phyloP scores from a whole-genome alignment of 805 yeast genomes.

The Candida khao-thaluensis region DNA sequence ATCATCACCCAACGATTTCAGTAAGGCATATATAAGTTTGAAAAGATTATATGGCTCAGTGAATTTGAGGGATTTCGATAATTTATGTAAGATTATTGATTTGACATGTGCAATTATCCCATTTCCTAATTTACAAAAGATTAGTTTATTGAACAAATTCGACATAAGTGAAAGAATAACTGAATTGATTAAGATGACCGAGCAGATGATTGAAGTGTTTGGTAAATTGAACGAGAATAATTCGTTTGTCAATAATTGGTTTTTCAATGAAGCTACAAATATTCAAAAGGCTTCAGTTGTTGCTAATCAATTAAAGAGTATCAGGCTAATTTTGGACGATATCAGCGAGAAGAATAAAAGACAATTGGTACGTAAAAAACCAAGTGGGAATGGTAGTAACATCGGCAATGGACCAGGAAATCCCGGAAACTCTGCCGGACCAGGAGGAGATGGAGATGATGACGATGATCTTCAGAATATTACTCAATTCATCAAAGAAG shows the following conservation, averaged over 20 bases:
- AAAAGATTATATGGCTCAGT: constrained; percentile 34
- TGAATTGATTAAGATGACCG: constrained; percentile 30
- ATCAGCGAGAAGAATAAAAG: constrained; percentile 30
- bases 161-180: constrained; percentile 33
- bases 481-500: constrained; percentile 35
- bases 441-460: constrained; percentile 43
- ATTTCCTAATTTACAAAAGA: constrained; percentile 43
- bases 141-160: constrained; percentile 34
- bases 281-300: constrained; percentile 54
- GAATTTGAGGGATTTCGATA: constrained; percentile 12
- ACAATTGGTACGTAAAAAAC: constrained; percentile 30
- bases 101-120: constrained; percentile 53
- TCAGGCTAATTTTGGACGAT: constrained; percentile 49
- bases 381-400: constrained; percentile 25
- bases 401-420: constrained; percentile 42
- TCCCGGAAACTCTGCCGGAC: constrained; percentile 16
- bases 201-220: constrained; percentile 39
- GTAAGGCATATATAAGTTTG: constrained; percentile 42
- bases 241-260: constrained; percentile 42
- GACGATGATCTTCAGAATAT: constrained; percentile 42
- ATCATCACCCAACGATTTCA: constrained; percentile 46
- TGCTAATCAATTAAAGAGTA: constrained; percentile 53
- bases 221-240: constrained; percentile 30
- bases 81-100: constrained; percentile 39
- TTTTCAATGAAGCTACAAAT: constrained; percentile 49